These are phyloP conservation scores for Tolypocladium guangdongense DNA, from an alignment of 2,329 filamentous ascomycete genomes.

Conservation along the genomic window DNA sequence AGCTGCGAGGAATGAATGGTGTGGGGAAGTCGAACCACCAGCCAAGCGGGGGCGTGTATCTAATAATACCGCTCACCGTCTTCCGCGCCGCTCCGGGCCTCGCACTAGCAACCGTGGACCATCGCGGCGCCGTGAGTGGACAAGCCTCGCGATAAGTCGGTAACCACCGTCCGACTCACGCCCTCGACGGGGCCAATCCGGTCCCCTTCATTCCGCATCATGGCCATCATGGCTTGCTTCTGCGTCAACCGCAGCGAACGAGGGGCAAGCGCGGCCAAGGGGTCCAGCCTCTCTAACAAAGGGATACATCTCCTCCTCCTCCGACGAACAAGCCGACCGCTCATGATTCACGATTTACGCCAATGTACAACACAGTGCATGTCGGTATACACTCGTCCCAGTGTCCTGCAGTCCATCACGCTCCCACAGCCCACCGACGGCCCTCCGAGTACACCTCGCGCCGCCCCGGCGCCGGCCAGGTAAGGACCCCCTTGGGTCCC, in stretches of 20 bases:
- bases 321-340: background rate
- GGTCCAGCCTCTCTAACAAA: too few species aligned
- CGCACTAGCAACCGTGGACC: constrained; percentile 17
- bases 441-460: background rate
- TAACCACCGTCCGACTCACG: background rate
- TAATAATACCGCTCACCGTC: background rate
- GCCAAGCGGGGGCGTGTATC: background rate
- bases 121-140: constrained; percentile 14
- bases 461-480: background rate
- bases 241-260: background rate
- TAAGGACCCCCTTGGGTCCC: constrained; percentile 1
- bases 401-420: background rate
- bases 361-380: background rate
- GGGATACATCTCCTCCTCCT: background rate
- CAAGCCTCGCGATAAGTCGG: background rate
- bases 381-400: background rate
- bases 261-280: too few species aligned
- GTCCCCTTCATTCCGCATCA: background rate
- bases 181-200: too few species aligned
- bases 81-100: constrained; percentile 2
- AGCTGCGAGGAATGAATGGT: background rate
- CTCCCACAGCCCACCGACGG: constrained; percentile 1
- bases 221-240: too few species aligned
- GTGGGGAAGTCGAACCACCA: background rate
- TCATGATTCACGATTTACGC: background rate